Conservation (phyloP, 1,284 basidiomycete genomes). For the Naganishia cerealis region DNA sequence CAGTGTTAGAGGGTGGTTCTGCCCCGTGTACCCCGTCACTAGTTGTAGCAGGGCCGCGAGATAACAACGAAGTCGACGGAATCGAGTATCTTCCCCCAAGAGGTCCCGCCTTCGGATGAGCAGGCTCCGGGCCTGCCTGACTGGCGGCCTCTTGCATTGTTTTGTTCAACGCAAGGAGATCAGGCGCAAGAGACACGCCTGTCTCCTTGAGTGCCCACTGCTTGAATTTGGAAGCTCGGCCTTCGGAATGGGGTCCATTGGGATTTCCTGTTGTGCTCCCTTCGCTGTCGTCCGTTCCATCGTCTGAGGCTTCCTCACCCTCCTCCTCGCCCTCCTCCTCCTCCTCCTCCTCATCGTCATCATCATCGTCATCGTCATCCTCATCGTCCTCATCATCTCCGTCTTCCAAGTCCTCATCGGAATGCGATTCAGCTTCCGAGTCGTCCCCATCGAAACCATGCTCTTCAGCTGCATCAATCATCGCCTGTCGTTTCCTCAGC, state of each 20-base stretch:
- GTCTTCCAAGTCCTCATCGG: constrained; percentile 28
- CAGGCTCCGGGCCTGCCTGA: constrained; percentile 37
- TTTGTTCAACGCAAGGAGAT: constrained; percentile 35
- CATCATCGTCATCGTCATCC: constrained; percentile 5
- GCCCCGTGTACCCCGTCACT: constrained; percentile 21
- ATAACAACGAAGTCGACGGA: constrained; percentile 49
- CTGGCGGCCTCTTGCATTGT: constrained; percentile 32
- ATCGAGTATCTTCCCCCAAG: constrained; percentile 48
- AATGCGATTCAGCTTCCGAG: constrained; percentile 21
- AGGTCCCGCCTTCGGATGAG: constrained; percentile 47
- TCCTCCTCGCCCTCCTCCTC: constrained; percentile 40
- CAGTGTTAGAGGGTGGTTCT: constrained; percentile 29
- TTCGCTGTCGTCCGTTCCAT: constrained; percentile 36
- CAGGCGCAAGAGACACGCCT: constrained; percentile 41
- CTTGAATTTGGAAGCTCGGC: constrained; percentile 65
- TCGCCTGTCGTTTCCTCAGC: constrained; percentile 30
- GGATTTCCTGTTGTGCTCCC: constrained; percentile 36
- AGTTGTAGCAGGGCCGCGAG: constrained; percentile 39
- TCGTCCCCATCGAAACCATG: constrained; percentile 27
- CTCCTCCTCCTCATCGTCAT: neutral
- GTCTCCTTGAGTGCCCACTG: constrained; percentile 76
- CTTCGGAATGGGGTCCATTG: constrained; percentile 30
- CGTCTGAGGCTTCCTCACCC: constrained; percentile 38
- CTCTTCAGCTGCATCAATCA: constrained; percentile 34
- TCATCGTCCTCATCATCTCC: constrained; percentile 35